A percentile compares a stretch with the other conserved stretches of the same genome.
phyloP scores from a whole-genome alignment of 2,329 filamentous ascomycete genomes.

The Geosmithia flava region DNA sequence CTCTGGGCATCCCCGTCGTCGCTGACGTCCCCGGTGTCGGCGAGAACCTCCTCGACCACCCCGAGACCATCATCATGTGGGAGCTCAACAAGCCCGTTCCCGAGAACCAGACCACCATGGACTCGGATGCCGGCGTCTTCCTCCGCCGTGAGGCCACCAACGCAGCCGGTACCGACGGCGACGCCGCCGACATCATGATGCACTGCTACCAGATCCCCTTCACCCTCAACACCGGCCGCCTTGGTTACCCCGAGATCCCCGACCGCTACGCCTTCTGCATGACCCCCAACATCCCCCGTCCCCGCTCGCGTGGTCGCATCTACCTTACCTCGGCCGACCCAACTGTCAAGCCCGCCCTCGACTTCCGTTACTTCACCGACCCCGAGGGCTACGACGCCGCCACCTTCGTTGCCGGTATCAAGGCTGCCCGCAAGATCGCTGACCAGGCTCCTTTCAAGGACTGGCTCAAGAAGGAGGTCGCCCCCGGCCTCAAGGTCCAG shows the following conservation, averaged over 20 bases:
- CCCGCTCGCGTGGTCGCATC: slow-evolving; percentile 63
- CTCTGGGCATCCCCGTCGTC: slow-evolving; percentile 42
- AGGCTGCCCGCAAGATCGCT: slow-evolving; percentile 65
- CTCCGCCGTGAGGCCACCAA: slow-evolving; percentile 64
- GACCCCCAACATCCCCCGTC: slow-evolving; percentile 82
- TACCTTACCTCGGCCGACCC: slow-evolving; percentile 70
- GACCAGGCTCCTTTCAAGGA: slow-evolving; percentile 64
- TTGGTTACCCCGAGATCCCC: slow-evolving; percentile 52
- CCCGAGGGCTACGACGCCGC: slow-evolving; percentile 75
- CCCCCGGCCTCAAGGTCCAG: slow-evolving; percentile 60
- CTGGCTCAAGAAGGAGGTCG: slow-evolving; percentile 75
- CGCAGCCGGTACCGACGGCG: slow-evolving; percentile 54
- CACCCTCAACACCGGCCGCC: slow-evolving; percentile 68
- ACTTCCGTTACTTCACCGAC: slow-evolving; percentile 86
- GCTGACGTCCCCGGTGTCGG: slow-evolving; percentile 47
- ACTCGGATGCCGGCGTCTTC: slow-evolving; percentile 83
- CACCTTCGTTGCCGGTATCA: slow-evolving; percentile 66
- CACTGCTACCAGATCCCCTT: slow-evolving; percentile 96
- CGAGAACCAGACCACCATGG: slow-evolving; percentile 75
- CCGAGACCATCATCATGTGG: slow-evolving; percentile 52
- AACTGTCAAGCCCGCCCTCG: slow-evolving; percentile 65
- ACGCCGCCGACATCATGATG: slow-evolving; percentile 84
- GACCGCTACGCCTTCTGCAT: slow-evolving; percentile 84
- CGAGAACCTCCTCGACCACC: slow-evolving; percentile 49
- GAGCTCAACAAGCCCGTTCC: slow-evolving; percentile 70